These are phyloP conservation scores for Candida peoriensis DNA, from an alignment of 805 yeast species.

Conservation along the genomic window DNA sequence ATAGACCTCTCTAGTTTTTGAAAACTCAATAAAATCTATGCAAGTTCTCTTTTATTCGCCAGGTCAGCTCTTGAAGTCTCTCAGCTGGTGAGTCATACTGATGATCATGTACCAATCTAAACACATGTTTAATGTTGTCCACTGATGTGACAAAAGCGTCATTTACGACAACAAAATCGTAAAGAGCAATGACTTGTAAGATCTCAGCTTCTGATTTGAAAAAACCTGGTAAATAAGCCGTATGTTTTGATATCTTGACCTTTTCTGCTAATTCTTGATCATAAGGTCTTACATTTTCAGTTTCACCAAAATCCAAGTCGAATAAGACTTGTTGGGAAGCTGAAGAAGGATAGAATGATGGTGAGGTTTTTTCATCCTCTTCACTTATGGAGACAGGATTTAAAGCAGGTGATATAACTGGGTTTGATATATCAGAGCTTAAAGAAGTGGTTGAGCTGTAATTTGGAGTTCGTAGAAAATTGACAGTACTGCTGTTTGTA, in stretches of 20 bases:
- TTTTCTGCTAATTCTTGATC: constrained; percentile 10
- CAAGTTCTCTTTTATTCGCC: constrained; percentile 11
- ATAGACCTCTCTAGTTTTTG: no score
- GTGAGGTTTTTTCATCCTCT: constrained; percentile 5
- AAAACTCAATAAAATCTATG: no score
- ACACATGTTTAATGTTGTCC: constrained; percentile 5
- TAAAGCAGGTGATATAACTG: constrained; percentile 10
- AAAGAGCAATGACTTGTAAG: constrained; percentile 30
- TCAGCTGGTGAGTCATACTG: constrained; percentile 2
- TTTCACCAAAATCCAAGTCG: constrained; percentile 15
- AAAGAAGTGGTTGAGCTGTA: constrained; percentile 11
- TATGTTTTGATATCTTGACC: constrained; percentile 23
- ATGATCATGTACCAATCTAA: constrained; percentile 8
- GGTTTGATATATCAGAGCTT: constrained; percentile 6
- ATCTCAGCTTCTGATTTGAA: constrained; percentile 31
- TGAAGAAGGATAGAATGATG: no score
- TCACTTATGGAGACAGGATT: constrained; percentile 5
- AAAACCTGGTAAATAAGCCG: constrained; percentile 16
- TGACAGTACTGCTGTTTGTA: constrained; percentile 23
- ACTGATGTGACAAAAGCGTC: constrained; percentile 2
- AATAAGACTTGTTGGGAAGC: constrained; percentile 17
- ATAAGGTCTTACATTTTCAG: constrained; percentile 14
- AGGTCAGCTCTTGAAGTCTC: constrained; percentile 4
- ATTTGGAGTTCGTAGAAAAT: constrained; percentile 4
- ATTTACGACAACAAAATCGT: constrained; percentile 6